phyloP scores from a whole-genome alignment of 108 stramenopile genomes.

The Fragilariopsis cylindrus region DNA sequence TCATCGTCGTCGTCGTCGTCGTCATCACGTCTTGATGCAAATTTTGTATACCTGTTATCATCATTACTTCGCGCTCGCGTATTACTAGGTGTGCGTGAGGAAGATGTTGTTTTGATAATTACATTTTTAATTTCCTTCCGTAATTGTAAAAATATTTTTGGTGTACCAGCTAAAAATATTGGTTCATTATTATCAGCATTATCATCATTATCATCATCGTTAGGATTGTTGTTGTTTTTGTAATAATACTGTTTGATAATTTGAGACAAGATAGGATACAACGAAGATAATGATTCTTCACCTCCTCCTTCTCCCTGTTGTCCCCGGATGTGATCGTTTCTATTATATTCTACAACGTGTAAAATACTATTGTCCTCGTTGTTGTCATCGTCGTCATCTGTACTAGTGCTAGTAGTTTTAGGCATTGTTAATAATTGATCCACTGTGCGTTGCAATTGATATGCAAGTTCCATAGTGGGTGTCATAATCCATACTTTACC shows the following conservation, averaged over 20 bases:
- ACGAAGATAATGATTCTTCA: not conserved
- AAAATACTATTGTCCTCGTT: not conserved
- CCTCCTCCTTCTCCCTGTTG: slow-evolving; percentile 1
- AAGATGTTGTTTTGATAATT: not conserved
- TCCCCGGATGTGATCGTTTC: not conserved
- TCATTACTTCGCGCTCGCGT: too few species aligned
- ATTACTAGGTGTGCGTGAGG: too few species aligned
- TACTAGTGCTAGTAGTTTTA: slow-evolving; percentile 6
- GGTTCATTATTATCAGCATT: slow-evolving; percentile 22
- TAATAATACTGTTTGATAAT: not conserved
- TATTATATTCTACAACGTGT: slow-evolving; percentile 12
- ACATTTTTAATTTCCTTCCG: slow-evolving; percentile 26
- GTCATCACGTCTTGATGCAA: slow-evolving; percentile 6
- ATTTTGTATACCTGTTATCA: not conserved
- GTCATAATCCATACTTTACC: slow-evolving; percentile 59
- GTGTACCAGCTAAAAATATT: slow-evolving; percentile 59
- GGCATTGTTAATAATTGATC: slow-evolving; percentile 45
- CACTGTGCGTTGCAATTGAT: slow-evolving; percentile 63
- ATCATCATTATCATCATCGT: slow-evolving; percentile 21
- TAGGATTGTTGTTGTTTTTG: slow-evolving; percentile 20
- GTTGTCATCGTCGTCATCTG: not conserved
- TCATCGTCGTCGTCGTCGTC: not conserved
- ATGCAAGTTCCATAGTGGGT: slow-evolving; percentile 67
- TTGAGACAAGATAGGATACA: slow-evolving; percentile 2
- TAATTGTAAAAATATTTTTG: slow-evolving; percentile 45